phyloP scores from a whole-genome alignment of 1,284 basidiomycete species.

The Apiotrichum montevideense region DNA sequence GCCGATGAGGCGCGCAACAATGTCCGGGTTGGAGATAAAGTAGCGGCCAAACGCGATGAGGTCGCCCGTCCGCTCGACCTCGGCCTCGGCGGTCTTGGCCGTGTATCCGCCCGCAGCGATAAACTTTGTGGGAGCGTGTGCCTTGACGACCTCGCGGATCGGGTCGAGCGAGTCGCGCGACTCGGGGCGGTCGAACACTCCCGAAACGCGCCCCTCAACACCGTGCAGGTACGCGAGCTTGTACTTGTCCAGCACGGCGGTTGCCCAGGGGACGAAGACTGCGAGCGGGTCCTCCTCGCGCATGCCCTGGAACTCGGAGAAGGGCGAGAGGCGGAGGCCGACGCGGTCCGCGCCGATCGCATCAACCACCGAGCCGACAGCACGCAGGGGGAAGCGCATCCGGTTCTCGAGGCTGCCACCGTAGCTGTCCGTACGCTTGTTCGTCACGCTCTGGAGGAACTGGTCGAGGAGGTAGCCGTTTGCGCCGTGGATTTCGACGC shows the following conservation, averaged over 20 bases:
- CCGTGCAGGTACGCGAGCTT: slow-evolving; percentile 59
- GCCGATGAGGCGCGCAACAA: slow-evolving; percentile 50
- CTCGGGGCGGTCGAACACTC: slow-evolving; percentile 18
- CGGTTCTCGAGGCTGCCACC: slow-evolving; percentile 58
- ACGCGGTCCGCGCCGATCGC: slow-evolving; percentile 53
- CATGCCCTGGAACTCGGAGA: slow-evolving; percentile 49
- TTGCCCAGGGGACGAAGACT: slow-evolving; percentile 34
- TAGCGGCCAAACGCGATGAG: slow-evolving; percentile 52
- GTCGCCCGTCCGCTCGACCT: slow-evolving; percentile 40
- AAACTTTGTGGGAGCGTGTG: slow-evolving; percentile 27
- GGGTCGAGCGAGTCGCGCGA: slow-evolving; percentile 12
- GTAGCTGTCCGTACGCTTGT: slow-evolving; percentile 58
- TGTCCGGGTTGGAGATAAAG: slow-evolving; percentile 55
- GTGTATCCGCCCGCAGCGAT: slow-evolving; percentile 53
- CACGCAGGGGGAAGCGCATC: slow-evolving; percentile 52
- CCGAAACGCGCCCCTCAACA: slow-evolving; percentile 49
- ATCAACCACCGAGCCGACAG: slow-evolving; percentile 50
- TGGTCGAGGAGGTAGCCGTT: slow-evolving; percentile 49
- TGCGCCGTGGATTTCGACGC: slow-evolving; percentile 54
- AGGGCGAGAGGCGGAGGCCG: slow-evolving; percentile 56
- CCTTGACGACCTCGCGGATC: not conserved
- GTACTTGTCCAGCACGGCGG: slow-evolving; percentile 43
- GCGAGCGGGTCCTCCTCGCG: slow-evolving; percentile 49
- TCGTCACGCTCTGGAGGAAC: slow-evolving; percentile 53
- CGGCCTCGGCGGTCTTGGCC: slow-evolving; percentile 25